A percentile compares a stretch with the other conserved stretches of the same genome.
phyloP scores from a whole-genome alignment of 352 stramenopile species.

The Pythium apleroticum region DNA sequence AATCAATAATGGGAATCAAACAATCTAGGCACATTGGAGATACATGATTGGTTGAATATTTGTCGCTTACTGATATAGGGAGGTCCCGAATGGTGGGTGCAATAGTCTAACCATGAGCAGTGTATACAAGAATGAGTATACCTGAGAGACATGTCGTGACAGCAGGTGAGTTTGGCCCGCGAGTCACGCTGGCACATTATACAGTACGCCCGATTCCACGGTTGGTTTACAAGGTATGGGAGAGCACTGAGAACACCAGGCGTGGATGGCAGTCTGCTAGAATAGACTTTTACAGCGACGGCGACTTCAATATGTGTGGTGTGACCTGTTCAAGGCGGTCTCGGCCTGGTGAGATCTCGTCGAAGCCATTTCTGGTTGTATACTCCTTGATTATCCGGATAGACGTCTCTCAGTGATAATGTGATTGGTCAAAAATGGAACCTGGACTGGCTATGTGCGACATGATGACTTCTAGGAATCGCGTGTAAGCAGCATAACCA shows the following conservation, averaged over 20 bases:
- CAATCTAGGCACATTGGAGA: background rate
- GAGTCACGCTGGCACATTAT: background rate
- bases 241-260: too few species aligned
- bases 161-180: background rate
- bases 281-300: background rate
- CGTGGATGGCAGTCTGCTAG: background rate
- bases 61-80: background rate
- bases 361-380: background rate
- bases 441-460: background rate
- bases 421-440: background rate
- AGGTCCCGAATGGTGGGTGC: background rate
- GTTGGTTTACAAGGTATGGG: too few species aligned
- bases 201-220: background rate
- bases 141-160: background rate
- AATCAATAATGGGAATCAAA: background rate
- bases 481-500: background rate
- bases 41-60: background rate
- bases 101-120: background rate
- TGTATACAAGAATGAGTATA: background rate
- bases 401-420: background rate
- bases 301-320: background rate
- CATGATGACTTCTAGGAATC: background rate
- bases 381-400: slow-evolving; percentile 1
- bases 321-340: too few species aligned
- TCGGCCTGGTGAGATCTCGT: background rate